These are phyloP conservation scores for Echinochloa phyllopogon DNA, from an alignment of 176 grass and related monocot species.

Conservation along the genomic window DNA sequence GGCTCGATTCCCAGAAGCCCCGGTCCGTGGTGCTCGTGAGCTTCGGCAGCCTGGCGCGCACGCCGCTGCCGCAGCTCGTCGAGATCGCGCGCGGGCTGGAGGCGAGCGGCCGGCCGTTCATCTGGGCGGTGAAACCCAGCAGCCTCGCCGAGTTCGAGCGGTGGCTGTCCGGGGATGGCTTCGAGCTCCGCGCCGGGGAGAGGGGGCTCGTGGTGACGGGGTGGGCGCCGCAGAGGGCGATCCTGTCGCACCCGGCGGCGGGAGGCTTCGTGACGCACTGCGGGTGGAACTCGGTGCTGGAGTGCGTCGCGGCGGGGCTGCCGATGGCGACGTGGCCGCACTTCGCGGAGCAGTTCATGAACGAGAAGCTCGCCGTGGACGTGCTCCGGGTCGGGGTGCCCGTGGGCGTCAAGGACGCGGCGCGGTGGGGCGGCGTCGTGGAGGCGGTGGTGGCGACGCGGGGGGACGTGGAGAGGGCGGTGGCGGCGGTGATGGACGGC, in stretches of 20 bases:
- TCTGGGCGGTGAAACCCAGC: slow-evolving; percentile 60
- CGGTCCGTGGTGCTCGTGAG: slow-evolving; percentile 60
- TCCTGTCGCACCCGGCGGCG: slow-evolving; percentile 49
- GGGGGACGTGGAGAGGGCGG: slow-evolving; percentile 38
- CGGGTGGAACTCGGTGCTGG: slow-evolving; percentile 54
- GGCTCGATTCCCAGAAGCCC: slow-evolving; percentile 55
- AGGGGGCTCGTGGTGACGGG: slow-evolving; percentile 42
- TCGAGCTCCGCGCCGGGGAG: slow-evolving; percentile 52
- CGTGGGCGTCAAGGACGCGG: slow-evolving; percentile 23
- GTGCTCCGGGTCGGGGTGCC: slow-evolving; percentile 26
- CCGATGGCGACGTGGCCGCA: slow-evolving; percentile 50
- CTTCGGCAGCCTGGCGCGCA: slow-evolving; percentile 64
- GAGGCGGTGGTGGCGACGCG: slow-evolving; percentile 11
- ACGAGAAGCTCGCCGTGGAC: slow-evolving; percentile 46
- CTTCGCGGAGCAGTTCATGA: slow-evolving; percentile 48
- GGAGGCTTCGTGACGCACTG: slow-evolving; percentile 55
- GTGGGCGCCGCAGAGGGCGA: slow-evolving; percentile 53
- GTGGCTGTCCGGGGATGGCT: slow-evolving; percentile 45
- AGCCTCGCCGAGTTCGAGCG: slow-evolving; percentile 37
- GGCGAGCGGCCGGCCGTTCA: slow-evolving; percentile 38
- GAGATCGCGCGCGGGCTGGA: slow-evolving; percentile 45
- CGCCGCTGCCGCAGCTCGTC: slow-evolving; percentile 42
- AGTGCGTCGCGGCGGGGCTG: slow-evolving; percentile 33
- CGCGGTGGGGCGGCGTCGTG: slow-evolving; percentile 22
- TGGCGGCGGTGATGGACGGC: slow-evolving; percentile 41